Base-by-base conservation (phyloP, 352 stramenopile species). In the Globisporangium middletonii region DNA sequence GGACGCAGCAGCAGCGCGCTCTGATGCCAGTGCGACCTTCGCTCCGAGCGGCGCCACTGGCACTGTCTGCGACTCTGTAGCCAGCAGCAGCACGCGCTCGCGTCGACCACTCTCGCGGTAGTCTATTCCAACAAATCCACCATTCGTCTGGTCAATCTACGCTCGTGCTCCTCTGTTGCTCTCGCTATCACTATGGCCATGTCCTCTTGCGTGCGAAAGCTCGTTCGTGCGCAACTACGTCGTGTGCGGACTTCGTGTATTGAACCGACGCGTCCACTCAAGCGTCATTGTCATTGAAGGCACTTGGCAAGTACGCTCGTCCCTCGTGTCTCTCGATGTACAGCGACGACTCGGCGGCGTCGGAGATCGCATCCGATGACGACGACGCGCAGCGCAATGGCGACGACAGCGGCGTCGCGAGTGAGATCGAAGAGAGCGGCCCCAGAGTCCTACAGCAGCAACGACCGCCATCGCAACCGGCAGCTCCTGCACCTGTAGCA, bases 271-370 rank as follows among this genome's bases (percentile, higher is more conserved):
- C 23, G 23, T 23, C 23, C 23, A 23, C 23, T 23, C 23, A 23
- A 23, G 23, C 23, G 23, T 23, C 23, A 23, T 23, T 23, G 23
- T 23, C 23, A 23, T 23, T 23, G 23, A 23, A 23, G 23, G 23
- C 23, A 23, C 23, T 23, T 23, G 23, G 23, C 23, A 23, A 23
- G 23, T 23, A 23, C 23, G 23, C 23, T 23, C 23, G 23, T 23
- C 23, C 23, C 23, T 23, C 23, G 23, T 23, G 23, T 23, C 23
- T 23, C 33, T 38, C 33, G 33, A 86, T 88, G 75, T 72, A 87
- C 67, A 90, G 79, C 60, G 80, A 88, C 76, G 77, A 85, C 68
- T 87, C 75, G 64, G 75, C 60, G 1, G 80, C 80, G 12, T 86
- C 70, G 9, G 80, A 90, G 59, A 72, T 90, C 53, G 72, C 72